Evolutionary conservation across 371 early-diverging fungal species (phyloP), one percentile per base, ranked within the genome.

Genomic region (Apophysomyces trapeziformis): DNA sequence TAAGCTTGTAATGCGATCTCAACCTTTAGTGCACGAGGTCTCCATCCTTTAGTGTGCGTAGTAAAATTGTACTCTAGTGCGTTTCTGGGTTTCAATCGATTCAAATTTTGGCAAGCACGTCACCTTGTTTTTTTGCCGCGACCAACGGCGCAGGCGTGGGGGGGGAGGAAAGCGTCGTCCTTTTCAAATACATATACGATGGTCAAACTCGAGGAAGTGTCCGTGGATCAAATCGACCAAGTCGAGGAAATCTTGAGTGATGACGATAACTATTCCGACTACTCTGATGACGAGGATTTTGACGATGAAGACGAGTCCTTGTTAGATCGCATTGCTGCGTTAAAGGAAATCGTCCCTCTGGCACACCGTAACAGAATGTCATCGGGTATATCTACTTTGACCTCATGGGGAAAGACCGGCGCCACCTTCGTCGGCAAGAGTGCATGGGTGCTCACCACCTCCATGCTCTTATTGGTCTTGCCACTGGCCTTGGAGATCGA

Each of bases 361-460:
- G 83, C 85, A 66, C 87, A 89, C 60, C 89, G 92, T 70, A 79
- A 81, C 61, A 73, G 82, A 36, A 66, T 93, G 16, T 72, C 86
- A 2, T 77, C 83, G 47, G 72, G 77, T 38, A 79, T 80, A 26
- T 76, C 84, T 13, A 77, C 83, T 8, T 68, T 89, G 56, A 83
- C 75, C 26, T 81, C 78, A 56, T 85, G 86, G 81, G 85, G 88
- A 47, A 80, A 80, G 68, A 75, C 84, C 14, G 84, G 87, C 32
- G 75, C 83, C 54, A 77, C 83, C 9, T 82, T 91, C 74, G 78
- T 87, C 21, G 92, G 92, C 46, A 90, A 90, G 78, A 78, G 89
- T 44, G 90, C 90, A 26, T 93, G 93, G 93, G 88, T 93, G n/a
- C 74, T 92, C 12, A 89, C 92, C 21, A 93, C 92, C 8, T 88